These are phyloP conservation scores for Curvularia lunata DNA, from an alignment of 2,329 filamentous ascomycete genomes.

Conservation along the genomic window DNA sequence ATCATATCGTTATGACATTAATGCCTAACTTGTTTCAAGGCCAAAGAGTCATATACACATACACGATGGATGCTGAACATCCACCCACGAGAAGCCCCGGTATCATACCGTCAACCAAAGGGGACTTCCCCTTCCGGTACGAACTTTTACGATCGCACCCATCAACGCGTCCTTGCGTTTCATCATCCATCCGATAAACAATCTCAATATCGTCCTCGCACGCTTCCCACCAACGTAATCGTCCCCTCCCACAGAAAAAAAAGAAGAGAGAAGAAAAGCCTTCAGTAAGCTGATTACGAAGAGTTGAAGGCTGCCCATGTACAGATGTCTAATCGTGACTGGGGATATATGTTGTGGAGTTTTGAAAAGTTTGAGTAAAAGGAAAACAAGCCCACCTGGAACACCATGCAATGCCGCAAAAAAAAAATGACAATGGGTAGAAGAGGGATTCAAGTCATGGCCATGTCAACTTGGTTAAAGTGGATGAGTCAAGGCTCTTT, in stretches of 20 bases:
- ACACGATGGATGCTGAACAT: conserved; percentile 31
- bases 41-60: conserved; percentile 25
- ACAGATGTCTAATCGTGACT: conserved; percentile 43
- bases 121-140: conserved; percentile 35
- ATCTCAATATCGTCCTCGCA: conserved; percentile 32
- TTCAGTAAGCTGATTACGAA: conserved; percentile 39
- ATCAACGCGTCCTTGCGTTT: conserved; percentile 18
- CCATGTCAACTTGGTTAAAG: conserved; percentile 10
- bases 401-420: conserved; percentile 52
- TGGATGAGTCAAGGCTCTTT: conserved; percentile 13
- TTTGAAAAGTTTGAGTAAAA: conserved; percentile 32
- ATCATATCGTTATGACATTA: conserved; percentile 43
- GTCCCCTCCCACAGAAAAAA: conserved; percentile 23
- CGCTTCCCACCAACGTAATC: conserved; percentile 31
- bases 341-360: conserved; percentile 31
- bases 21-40: conserved; percentile 32
- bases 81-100: conserved; percentile 36
- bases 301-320: conserved; percentile 33
- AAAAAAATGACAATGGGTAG: conserved; percentile 32
- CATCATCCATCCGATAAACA: conserved; percentile 23
- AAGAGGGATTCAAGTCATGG: conserved; percentile 19
- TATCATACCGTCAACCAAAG: conserved; percentile 39
- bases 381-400: conserved; percentile 34
- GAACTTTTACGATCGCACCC: conserved; percentile 39
- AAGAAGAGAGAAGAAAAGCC: conserved; percentile 31